Evolutionary conservation across 345 rosid species (phyloP), one percentile per base, ranked within the genome.

Genomic region (Lepidium aucheri): DNA sequence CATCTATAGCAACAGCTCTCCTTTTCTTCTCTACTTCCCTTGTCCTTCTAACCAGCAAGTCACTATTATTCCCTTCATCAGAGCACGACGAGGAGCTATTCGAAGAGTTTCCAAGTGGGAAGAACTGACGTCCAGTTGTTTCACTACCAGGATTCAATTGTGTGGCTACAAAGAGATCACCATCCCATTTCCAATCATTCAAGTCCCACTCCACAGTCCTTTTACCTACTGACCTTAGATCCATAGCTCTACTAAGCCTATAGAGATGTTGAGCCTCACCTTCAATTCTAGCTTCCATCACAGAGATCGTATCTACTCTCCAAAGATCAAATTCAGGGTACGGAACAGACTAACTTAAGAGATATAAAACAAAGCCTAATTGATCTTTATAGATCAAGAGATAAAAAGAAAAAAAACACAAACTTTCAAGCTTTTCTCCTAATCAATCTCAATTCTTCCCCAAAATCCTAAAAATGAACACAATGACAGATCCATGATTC

Each of bases 121-220:
- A 79, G 69, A 86, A 73, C 60, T 84, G 87, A 73, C 74, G 83
- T 8, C 85, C 80, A 28, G 46, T 67, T 11, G 60, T 65, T 67
- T 80, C 68, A 13, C 78, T 60, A 24, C 51, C 81, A 38, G 86
- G 82, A 72, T 85, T 89, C 76, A 80, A 53, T 2, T 77, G 89
- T 13, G 83, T 84, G 32, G 97, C 99, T 1, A 88, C 68, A 60
- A 95, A 95, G 66, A 95, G 89, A 83, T 95, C 93, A 15, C 97
- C 96, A 67, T 95, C 97, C 99, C 99, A 95, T 77, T 87, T 89
- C 96, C 97, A 95, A 63, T 86, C 96, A 77, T 89, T 91, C 82
- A 85, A 77, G 77, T 87, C 88, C 97, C 99, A 95, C 38, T 95
- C 97, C 26, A 80, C 49, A 58, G 75, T 85, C 61, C 83, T 79